Evolutionary conservation across 176 grass and related monocot genomes (phyloP), one percentile per base, ranked within the genome.

Genomic region (Phragmites australis): DNA sequence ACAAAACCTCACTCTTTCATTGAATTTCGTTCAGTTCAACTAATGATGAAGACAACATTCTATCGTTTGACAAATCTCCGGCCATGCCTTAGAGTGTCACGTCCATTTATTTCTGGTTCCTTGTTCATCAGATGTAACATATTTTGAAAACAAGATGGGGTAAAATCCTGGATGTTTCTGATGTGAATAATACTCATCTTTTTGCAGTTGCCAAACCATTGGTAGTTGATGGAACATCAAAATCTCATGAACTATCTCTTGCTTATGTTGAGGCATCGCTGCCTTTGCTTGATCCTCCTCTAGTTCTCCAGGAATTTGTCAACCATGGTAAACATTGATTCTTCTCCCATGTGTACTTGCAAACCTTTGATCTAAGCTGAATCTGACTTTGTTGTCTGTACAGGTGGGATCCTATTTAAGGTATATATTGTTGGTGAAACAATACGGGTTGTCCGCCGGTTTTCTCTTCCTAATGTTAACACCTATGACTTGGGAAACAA

Each of bases 271-370:
- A 83, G 65, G 40, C 91, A 34, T 94, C 95, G 9, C 73, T 97
- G 74, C 77, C 95, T 76, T 81, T 85, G 70, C 90, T 97, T 76
- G 90, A 93, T 72, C 95, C 95, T 18, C 95, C 95, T 29, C 58
- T 97, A 27, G 92, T 97, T 81, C 92, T 97, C 27, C 95, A 97
- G 74, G 92, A 97, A 87, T 97, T 97, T 55, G 88, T 97, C 48
- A 94, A 93, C 68, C 95, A 97, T 90, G 95, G 95, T 97, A 93
- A 51, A 50, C 13, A 53, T 69, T 52, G 7, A 47, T 58, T 65
- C 26, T 30, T 18, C 2, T 67, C 29, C 18, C 0, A 44, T 80
- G 10, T 37, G 15, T 47, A 65, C 63, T 57, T 49, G n/a, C 30
- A 74, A 55, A 56, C 27, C 0, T 9, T 54, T 78, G 13, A 23